Conservation (phyloP, 768 basidiomycete species). For the Phanerodontia chrysosporium region DNA sequence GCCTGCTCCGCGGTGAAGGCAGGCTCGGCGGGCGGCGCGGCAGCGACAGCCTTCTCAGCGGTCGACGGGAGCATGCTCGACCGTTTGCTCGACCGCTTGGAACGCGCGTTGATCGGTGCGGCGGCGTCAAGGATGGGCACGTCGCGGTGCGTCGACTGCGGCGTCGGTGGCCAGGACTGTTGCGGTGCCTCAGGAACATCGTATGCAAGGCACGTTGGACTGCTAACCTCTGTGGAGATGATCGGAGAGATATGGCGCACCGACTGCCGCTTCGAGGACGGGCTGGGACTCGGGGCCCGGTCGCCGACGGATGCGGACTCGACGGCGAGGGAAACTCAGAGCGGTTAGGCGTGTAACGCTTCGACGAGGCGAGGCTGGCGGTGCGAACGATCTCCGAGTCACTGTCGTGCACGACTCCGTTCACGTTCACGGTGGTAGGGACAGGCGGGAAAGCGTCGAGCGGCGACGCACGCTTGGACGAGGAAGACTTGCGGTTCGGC, state of each 20-base stretch:
- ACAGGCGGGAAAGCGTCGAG: conserved; percentile 13
- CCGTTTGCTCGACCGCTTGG: background rate
- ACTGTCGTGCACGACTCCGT: conserved; percentile 4
- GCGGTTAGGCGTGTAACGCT: background rate
- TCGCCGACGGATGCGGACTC: background rate
- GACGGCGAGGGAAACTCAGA: background rate
- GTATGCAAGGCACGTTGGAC: background rate
- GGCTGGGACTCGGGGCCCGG: conserved; percentile 5
- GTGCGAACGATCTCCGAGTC: conserved; percentile 3
- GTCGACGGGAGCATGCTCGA: background rate
- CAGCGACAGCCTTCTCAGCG: conserved; percentile 14
- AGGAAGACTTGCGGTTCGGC: conserved; percentile 1
- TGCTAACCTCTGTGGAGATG: background rate
- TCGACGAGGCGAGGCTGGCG: conserved; percentile 1
- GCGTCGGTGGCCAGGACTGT: conserved; percentile 1
- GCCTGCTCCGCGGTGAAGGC: conserved; percentile 43
- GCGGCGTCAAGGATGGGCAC: background rate
- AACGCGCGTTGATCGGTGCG: background rate
- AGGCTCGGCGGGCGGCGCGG: conserved; percentile 16
- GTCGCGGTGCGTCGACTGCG: background rate
- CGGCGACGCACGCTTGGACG: conserved; percentile 8
- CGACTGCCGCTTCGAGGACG: background rate
- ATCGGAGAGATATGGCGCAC: background rate
- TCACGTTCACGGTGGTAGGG: conserved; percentile 6
- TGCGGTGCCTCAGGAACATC: background rate